Percentiles rank a stretch among this genome's conserved stretches.
These are phyloP conservation scores for Tilletiaria anomala DNA, from an alignment of 1,284 basidiomycete species.

Conservation along the genomic window DNA sequence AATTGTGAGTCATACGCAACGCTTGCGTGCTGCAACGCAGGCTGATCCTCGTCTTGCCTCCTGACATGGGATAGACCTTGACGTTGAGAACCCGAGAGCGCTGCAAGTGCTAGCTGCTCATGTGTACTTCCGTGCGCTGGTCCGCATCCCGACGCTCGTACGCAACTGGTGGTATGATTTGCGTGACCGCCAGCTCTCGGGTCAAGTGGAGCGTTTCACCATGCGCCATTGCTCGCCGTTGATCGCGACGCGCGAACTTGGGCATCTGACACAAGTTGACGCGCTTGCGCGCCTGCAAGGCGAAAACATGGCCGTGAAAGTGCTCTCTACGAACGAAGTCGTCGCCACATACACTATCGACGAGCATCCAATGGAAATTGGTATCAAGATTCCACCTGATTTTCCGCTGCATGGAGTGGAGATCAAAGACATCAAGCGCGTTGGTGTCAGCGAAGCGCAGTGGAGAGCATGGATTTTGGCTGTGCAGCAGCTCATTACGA, in stretches of 20 bases:
- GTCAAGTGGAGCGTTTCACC: slow-evolving; percentile 62
- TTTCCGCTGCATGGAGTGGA: slow-evolving; percentile 84
- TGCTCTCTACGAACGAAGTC: slow-evolving; percentile 50
- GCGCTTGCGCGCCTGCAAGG: slow-evolving; percentile 56
- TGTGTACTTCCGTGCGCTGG: slow-evolving; percentile 48
- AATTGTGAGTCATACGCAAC: slow-evolving; percentile 55
- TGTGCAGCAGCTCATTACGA: slow-evolving; percentile 75
- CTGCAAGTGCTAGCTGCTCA: slow-evolving; percentile 66
- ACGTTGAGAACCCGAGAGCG: slow-evolving; percentile 31
- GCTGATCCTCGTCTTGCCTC: neutral
- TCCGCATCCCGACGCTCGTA: slow-evolving; percentile 27
- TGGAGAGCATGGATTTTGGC: slow-evolving; percentile 91
- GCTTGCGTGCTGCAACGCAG: too few relatives aligned
- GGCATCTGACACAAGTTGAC: slow-evolving; percentile 56
- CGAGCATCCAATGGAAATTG: slow-evolving; percentile 85
- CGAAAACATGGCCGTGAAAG: slow-evolving; percentile 58
- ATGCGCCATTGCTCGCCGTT: slow-evolving; percentile 78
- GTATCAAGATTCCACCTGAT: slow-evolving; percentile 68
- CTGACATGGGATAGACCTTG: too few relatives aligned
- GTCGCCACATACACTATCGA: slow-evolving; percentile 63
- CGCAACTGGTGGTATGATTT: slow-evolving; percentile 72
- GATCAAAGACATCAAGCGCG: slow-evolving; percentile 65
- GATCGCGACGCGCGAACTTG: slow-evolving; percentile 68
- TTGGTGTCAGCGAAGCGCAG: slow-evolving; percentile 75
- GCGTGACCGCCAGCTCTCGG: slow-evolving; percentile 73